phyloP scores from a whole-genome alignment of 768 basidiomycete genomes.

The Termitomyces sp. region DNA sequence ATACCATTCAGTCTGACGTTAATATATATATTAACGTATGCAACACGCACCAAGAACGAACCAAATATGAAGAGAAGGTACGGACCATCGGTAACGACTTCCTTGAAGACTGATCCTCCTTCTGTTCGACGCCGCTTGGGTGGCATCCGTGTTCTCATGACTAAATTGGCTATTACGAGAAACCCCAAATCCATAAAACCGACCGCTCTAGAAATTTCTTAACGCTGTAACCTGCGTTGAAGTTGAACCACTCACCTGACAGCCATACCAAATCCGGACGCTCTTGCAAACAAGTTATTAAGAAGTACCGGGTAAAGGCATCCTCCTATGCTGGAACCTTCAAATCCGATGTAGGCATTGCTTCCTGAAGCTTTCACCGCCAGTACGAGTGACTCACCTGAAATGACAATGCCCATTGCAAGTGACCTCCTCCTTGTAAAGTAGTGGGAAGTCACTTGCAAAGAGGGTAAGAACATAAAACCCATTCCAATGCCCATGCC shows the following conservation, averaged over 20 bases:
- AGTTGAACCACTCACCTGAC: slow-evolving; percentile 28
- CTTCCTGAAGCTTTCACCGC: neutral
- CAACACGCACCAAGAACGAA: slow-evolving; percentile 27
- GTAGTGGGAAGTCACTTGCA: slow-evolving; percentile 50
- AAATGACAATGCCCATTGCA: slow-evolving; percentile 51
- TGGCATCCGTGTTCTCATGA: slow-evolving; percentile 38
- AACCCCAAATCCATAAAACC: slow-evolving; percentile 41
- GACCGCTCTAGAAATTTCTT: slow-evolving; percentile 28
- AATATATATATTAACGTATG: neutral
- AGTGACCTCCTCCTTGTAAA: slow-evolving; percentile 42
- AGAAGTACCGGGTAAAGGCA: slow-evolving; percentile 49
- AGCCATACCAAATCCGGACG: slow-evolving; percentile 35
- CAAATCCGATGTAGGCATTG: neutral
- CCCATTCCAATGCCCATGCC: slow-evolving; percentile 55
- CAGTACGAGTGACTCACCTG: slow-evolving; percentile 27
- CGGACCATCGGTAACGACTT: slow-evolving; percentile 34
- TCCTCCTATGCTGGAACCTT: slow-evolving; percentile 44
- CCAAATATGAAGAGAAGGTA: slow-evolving; percentile 39
- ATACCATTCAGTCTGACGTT: neutral
- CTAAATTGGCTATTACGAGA: slow-evolving; percentile 36
- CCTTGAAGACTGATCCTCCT: slow-evolving; percentile 22
- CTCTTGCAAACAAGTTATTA: slow-evolving; percentile 36
- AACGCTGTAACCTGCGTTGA: slow-evolving; percentile 18
- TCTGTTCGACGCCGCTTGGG: slow-evolving; percentile 18
- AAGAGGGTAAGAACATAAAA: slow-evolving; percentile 46